Evolutionary conservation across 163 green algal species (phyloP), one percentile per base, ranked within the genome.

Genomic region (Scenedesmus sp.): DNA sequence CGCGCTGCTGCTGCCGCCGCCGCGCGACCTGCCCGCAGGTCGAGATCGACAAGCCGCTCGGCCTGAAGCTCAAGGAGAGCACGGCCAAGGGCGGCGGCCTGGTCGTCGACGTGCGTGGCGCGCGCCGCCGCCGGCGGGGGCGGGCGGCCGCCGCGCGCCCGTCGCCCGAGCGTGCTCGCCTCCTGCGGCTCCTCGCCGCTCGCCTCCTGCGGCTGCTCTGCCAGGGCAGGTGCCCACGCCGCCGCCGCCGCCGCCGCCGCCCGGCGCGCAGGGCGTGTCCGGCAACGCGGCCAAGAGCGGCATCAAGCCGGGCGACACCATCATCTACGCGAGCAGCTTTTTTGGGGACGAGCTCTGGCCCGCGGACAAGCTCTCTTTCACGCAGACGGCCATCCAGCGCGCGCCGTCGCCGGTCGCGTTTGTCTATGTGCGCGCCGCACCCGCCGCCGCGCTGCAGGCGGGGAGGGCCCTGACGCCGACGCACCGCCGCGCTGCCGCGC

Each of bases 341-440:
- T 99, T 99, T 71, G 95, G 95, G 4, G 94, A 98, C 74, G 95
- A 99, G 89, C 88, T 98, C 29, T 98, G 94, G 94, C 93, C 93
- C 2, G 87, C 92, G 31, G 93, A 98, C 80, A 93, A 92, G 78
- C 65, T 96, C 11, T 80, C 60, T 18, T 95, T 96, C 79, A 87
- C 84, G 44, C 82, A 82, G 42, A 76, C 63, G 17, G 75, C 75
- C 63, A 82, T 82, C 66, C 47, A 84, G 51, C 70, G 58, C 84
- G 88, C 73, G 20, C 94, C 94, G 34, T 94, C 90, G 17, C 94
- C 94, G 29, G 91, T 98, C 7, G 88, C 82, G 33, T 78, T 98
- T 47, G 80, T 96, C 44, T 92, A 87, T 66, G 87, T 93, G 57
- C 84, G 83, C 51, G 26, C 6, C 39, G 39, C 13, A 44, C 39